Evolutionary conservation across 495 filamentous ascomycete species (phyloP), one percentile per base, ranked within the genome.

Genomic region (Penicillium pulvis): DNA sequence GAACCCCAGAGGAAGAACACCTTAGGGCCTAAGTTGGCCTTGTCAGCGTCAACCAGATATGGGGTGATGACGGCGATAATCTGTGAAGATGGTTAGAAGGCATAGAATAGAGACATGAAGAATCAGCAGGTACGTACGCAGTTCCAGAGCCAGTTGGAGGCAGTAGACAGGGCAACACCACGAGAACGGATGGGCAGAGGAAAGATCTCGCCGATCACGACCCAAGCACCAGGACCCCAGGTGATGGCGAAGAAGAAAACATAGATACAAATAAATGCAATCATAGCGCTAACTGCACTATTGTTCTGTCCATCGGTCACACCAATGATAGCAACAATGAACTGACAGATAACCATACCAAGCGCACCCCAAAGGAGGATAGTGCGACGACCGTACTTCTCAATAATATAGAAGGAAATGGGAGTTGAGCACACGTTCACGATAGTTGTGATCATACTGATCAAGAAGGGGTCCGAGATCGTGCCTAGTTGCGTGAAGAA

Each of bases 1-100:
- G 79, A 81, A 33, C 89, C 89, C 89, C 90, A 93, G 71, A 92
- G 81, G 79, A 90, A 93, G 85, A 93, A 95, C 61, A 95, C 87
- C 65, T 87, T 88, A 64, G 87, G 78, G 44, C 82, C 83, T 45
- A 92, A 76, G 75, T 90, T 87, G 60, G 82, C 87, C 53, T 82
- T 74, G 54, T 83, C 77, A 31, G 64, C 56, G 66, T 83, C 85
- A 33, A 88, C 83, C 75, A 91, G 84, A 79, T 89, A 90, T 23
- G 88, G 88, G 3, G 85, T 90, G 65, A 90, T 85, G 68, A 88
- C 80, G 61, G 76, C 83, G 59, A 85, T 85, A 69, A 85, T 79
- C 44, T 47, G 12, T 14, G 44, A 47, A 14, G 9, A 47, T 4
- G 12, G 23, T 47, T 28, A 47, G 44, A 6, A 16, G 14, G 2